Conservation (phyloP, 306 rosid genomes). For the Parietaria judaica region DNA sequence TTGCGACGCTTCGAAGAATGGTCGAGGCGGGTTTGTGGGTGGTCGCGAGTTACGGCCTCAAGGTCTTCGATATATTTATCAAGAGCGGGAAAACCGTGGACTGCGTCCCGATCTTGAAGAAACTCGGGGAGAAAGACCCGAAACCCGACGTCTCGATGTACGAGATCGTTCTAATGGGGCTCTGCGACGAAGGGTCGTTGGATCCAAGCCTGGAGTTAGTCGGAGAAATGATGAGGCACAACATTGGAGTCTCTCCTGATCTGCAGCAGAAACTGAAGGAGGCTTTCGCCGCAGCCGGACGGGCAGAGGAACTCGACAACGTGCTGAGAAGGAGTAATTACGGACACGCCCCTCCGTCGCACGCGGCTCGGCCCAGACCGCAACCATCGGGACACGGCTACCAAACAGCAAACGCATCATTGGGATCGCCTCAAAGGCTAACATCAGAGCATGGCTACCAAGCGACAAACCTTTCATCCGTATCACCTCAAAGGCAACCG, state of each 20-base stretch:
- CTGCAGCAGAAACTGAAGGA: conserved; percentile 45
- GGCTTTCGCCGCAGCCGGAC: conserved; percentile 51
- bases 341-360: conserved; percentile 35
- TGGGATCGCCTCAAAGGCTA: conserved; percentile 31
- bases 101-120: conserved; percentile 65
- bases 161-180: conserved; percentile 79
- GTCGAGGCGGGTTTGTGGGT: conserved; percentile 83
- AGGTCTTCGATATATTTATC: conserved; percentile 63
- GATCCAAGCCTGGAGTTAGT: conserved; percentile 51
- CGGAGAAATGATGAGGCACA: conserved; percentile 64
- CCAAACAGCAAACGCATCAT: conserved; percentile 25
- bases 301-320: conserved; percentile 62
- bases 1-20: conserved; percentile 64
- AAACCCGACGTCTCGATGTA: conserved; percentile 84
- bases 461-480: conserved; percentile 27
- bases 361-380: conserved; percentile 18
- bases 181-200: conserved; percentile 49
- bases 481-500: conserved; percentile 15
- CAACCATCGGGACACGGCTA: conserved; percentile 22
- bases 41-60: conserved; percentile 68
- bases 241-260: conserved; percentile 62
- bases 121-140: conserved; percentile 91
- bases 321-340: conserved; percentile 39
- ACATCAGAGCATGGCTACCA: conserved; percentile 22
- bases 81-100: conserved; percentile 58